Evolutionary conservation across 2,329 filamentous ascomycete genomes (phyloP).

Genomic region (Truncatella angustata): DNA sequence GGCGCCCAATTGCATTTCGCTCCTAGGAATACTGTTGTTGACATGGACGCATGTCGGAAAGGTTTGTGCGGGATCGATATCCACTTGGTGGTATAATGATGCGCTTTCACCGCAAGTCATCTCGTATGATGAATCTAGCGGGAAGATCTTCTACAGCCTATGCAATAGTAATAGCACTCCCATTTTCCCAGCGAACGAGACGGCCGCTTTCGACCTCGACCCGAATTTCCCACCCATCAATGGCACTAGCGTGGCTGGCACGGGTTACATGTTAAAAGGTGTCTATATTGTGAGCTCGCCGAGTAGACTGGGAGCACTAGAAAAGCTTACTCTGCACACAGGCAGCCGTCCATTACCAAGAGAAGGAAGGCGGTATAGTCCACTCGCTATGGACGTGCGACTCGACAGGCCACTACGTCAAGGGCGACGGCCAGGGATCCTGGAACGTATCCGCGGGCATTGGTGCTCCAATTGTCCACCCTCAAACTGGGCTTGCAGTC

Average conservation of each 20-base stretch:
- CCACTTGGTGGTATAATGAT: background rate
- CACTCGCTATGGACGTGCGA: slow-evolving; percentile 9
- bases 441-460: slow-evolving; percentile 18
- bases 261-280: background rate
- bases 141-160: slow-evolving; percentile 11
- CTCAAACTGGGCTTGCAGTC: slow-evolving; percentile 26
- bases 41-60: background rate
- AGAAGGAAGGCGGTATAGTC: background rate
- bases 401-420: background rate
- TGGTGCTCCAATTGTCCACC: slow-evolving; percentile 14
- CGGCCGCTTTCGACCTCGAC: slow-evolving; percentile 8
- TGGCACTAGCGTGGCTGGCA: slow-evolving; percentile 7
- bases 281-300: background rate
- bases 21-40: background rate
- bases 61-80: background rate
- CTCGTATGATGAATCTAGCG: slow-evolving; percentile 11
- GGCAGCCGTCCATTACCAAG: background rate
- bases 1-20: background rate
- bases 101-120: slow-evolving; percentile 7
- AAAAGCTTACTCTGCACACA: background rate
- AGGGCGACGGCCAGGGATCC: background rate
- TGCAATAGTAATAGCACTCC: slow-evolving; percentile 13
- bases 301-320: too few species aligned
- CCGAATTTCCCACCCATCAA: background rate
- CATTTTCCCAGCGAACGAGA: slow-evolving; percentile 10